phyloP scores from a whole-genome alignment of 2,329 filamentous ascomycete species.

The Beauveria varroae region DNA sequence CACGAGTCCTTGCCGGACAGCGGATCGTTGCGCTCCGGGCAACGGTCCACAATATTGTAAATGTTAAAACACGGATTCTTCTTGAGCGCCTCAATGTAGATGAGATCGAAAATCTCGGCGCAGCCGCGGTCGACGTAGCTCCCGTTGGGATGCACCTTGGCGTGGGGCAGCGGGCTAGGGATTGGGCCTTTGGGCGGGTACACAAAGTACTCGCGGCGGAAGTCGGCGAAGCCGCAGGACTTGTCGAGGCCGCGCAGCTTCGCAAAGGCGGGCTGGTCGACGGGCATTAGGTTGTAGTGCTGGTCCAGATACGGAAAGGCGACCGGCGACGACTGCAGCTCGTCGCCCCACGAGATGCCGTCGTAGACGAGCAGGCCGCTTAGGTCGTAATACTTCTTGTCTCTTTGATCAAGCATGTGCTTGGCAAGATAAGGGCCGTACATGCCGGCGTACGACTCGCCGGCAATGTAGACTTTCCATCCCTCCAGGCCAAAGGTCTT shows the following conservation, averaged over 20 bases:
- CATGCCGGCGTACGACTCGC: constrained; percentile 61
- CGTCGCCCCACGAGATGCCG: constrained; percentile 50
- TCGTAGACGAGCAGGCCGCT: constrained; percentile 67
- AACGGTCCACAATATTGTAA: constrained; percentile 66
- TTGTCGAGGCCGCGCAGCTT: constrained; percentile 44
- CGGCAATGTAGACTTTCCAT: constrained; percentile 61
- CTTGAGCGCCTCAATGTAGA: constrained; percentile 43
- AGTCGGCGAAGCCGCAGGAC: constrained; percentile 56
- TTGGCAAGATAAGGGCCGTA: constrained; percentile 67
- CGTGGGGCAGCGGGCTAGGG: constrained; percentile 40
- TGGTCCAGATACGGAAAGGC: constrained; percentile 53
- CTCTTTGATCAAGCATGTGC: constrained; percentile 60
- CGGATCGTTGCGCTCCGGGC: constrained; percentile 62
- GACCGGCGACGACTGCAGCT: constrained; percentile 37
- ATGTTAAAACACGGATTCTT: constrained; percentile 75
- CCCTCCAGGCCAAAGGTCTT: constrained; percentile 55
- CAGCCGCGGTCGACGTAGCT: constrained; percentile 40
- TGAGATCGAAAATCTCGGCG: constrained; percentile 44
- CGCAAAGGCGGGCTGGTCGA: constrained; percentile 52
- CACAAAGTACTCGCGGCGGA: constrained; percentile 51
- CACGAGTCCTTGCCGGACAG: constrained; percentile 67
- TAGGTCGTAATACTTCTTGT: constrained; percentile 61
- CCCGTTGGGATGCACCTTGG: constrained; percentile 21
- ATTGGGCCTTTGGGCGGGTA: constrained; percentile 61
- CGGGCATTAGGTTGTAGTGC: constrained; percentile 51